Base-by-base conservation (phyloP, 2,329 filamentous ascomycete species). In the Pseudohalonectria lignicola region DNA sequence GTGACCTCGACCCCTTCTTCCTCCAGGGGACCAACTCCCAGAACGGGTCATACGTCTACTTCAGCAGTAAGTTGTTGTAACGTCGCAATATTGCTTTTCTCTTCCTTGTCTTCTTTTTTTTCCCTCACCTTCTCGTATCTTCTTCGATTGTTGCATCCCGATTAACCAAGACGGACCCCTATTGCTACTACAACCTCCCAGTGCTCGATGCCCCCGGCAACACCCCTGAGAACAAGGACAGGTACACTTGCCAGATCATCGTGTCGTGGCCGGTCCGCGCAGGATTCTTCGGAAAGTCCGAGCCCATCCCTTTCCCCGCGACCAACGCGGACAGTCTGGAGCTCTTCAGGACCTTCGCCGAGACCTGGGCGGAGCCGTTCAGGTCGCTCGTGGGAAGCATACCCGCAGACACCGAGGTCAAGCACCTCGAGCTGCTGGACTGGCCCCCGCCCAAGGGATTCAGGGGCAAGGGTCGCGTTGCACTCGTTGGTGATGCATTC, bases 401-500 rank as follows among this genome's bases (percentile, higher is more conserved):
- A 9, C 60, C 67, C 0, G 45, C 53, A 1, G 54, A 57, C 3
- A 58, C 61, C 0, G 61, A 67, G 12, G 57, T 66, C 6, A 65
- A 66, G 37, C 54, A 54, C 3, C 59, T 75, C 4, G 57, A 60
- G 9, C 50, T 72, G 4, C 60, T 66, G 21, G 71, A 76, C 48
- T 69, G 67, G 54, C 52, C 62, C 2, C 67, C 65, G 2, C 53
- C 57, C 1, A 48, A 45, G 4, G 53, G 50, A 2, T 40, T 61
- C 5, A 61, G 57, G 32, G 54, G 57, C 1, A 53, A 50, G 6
- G 66, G 65, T 0, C 56, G 59, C 2, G 63, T 61, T 0, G 60
- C 67, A 0, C 45, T 76, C 2, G 58, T 72, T 41, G 72, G 73
- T 1, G 73, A 77, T 49, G 65, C 72, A 0, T 58, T 73, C 3